Conservation (phyloP, 192 early-diverging fungal genomes). For the Coemansia biformis region DNA sequence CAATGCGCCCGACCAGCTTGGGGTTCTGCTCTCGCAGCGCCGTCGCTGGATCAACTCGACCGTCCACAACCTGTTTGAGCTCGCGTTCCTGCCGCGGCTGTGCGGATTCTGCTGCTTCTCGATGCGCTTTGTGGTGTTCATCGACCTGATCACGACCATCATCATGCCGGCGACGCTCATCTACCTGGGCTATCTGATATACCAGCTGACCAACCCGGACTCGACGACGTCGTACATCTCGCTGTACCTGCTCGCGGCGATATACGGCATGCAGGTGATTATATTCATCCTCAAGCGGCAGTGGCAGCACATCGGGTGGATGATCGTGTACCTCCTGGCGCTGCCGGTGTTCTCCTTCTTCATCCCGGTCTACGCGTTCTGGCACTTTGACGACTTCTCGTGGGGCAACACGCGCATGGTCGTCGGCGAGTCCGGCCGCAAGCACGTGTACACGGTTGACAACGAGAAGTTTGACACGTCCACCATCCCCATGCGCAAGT, state of each 20-base stretch:
- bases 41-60: constrained; percentile 99
- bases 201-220: constrained; percentile 54
- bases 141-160: constrained; percentile 89
- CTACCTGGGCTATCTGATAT: constrained; percentile 83
- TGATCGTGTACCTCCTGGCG: constrained; percentile 91
- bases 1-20: constrained; percentile 89
- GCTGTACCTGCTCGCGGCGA: constrained; percentile 76
- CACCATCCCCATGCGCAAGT: constrained; percentile 69
- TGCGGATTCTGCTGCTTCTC: constrained; percentile 98
- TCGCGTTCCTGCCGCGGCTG: constrained; percentile 84
- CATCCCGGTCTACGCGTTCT: constrained; percentile 88
- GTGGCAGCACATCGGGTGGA: constrained; percentile 93
- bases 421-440: constrained; percentile 79
- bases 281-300: constrained; percentile 84
- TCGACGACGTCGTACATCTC: constrained; percentile 71
- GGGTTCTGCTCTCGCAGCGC: constrained; percentile 91
- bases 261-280: constrained; percentile 85
- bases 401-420: constrained; percentile 97
- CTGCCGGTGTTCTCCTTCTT: constrained; percentile 84
- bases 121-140: constrained; percentile 92
- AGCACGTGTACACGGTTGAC: constrained; percentile 60
- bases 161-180: constrained; percentile 87
- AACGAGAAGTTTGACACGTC: constrained; percentile 79
- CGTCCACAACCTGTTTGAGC: constrained; percentile 95
- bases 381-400: constrained; percentile 99